Percentiles rank a stretch among this genome's conserved stretches.
phyloP scores from a whole-genome alignment of 1,139 yeast species.

The Zhuliangozyma parablackwelliae region DNA sequence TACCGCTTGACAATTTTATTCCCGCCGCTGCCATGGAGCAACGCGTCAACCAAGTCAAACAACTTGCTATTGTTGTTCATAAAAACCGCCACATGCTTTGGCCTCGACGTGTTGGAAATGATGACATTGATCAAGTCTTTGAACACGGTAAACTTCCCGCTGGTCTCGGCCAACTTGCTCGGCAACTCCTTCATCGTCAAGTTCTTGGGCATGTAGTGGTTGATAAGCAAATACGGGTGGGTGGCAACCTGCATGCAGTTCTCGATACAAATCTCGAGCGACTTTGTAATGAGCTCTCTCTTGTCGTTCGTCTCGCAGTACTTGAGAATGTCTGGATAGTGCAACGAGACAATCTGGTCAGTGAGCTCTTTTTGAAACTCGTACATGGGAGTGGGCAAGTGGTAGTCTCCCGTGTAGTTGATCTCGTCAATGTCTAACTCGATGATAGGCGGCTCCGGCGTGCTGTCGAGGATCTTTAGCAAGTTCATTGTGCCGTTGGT shows the following conservation, averaged over 20 bases:
- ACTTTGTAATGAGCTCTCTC: constrained; percentile 60
- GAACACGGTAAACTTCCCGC: constrained; percentile 79
- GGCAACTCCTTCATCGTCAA: constrained; percentile 76
- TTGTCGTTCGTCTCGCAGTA: constrained; percentile 67
- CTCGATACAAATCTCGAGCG: constrained; percentile 64
- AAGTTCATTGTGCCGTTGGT: constrained; percentile 67
- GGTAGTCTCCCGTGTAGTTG: constrained; percentile 63
- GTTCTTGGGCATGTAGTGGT: constrained; percentile 83
- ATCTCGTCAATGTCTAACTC: constrained; percentile 40
- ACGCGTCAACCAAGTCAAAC: constrained; percentile 75
- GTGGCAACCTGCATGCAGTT: constrained; percentile 79
- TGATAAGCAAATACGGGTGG: constrained; percentile 83
- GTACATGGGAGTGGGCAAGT: constrained; percentile 81
- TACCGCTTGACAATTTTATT: constrained; percentile 55
- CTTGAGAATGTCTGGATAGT: constrained; percentile 84
- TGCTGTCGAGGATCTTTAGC: constrained; percentile 69
- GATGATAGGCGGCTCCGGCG: constrained; percentile 79
- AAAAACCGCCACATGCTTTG: constrained; percentile 34
- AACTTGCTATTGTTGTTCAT: constrained; percentile 39
- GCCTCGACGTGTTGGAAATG: constrained; percentile 33
- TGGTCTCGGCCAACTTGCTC: constrained; percentile 66
- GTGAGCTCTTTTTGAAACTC: constrained; percentile 85
- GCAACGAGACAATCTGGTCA: constrained; percentile 89
- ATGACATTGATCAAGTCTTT: constrained; percentile 52
- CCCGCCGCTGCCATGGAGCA: constrained; percentile 64